Base-by-base conservation (phyloP, 108 stramenopile genomes). In the Pseudonitzschia pungens region DNA sequence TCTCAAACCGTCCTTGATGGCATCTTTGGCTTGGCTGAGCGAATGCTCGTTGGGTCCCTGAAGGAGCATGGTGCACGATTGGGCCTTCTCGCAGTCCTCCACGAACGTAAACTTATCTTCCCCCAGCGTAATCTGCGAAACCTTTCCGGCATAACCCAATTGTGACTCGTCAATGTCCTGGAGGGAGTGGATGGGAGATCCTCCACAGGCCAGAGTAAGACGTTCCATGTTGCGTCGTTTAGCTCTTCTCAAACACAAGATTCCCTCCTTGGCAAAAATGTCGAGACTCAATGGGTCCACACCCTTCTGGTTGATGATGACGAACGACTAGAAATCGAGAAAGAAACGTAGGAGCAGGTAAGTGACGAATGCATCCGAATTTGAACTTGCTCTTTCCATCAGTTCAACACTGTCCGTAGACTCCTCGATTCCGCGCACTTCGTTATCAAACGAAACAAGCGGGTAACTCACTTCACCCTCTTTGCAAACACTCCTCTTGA, bases 251-350 rank as follows among this genome's bases (percentile, higher is more conserved):
- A 98, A 73, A 65, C 96, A 97, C 59, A 98, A 81, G 73, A 99
- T 98, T 56, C 98, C 98, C 82, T 99, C 99, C 94, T 99, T 99
- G 81, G 99, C 99, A 84, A 99, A 97, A 77, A 98, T 98, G 85
- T 99, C 98, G 43, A 99, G 79, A 36, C 84, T 85, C 62, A 98
- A 84, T 12, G 99, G 97, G 94, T 99, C 99, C 75, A 99, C 97
- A 65, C 99, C 99, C 87, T 99, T 99, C 87, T 99, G 99, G 85
- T 99, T 99, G 83, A 98, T 95, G 69, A 99, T 89, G 44, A 97
- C 95, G 88, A 99, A 99, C 22, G 93, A 83, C 81, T 84, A 53
- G n/a, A n/a, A n/a, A n/a, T n/a, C n/a, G n/a, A 43, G 21, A 66
- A 43, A 20, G 16, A 43, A 36, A 58, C 41, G 43, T 28, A 45